These are phyloP conservation scores for Cardamine chenopodiifolia DNA, from an alignment of 345 rosid species.

Conservation along the genomic window DNA sequence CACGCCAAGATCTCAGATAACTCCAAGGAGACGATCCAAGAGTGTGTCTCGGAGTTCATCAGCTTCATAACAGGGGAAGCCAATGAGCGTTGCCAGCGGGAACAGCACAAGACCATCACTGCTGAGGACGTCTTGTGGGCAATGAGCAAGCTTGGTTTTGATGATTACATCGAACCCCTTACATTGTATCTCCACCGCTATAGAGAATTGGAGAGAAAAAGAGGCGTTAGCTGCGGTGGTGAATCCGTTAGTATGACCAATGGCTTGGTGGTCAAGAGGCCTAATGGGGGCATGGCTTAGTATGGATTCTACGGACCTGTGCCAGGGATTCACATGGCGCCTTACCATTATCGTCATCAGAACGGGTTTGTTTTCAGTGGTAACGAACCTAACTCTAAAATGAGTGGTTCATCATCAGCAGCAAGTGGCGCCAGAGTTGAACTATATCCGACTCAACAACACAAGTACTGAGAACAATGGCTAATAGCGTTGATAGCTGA, in stretches of 20 bases:
- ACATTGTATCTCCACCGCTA: slow-evolving; percentile 73
- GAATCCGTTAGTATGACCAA: slow-evolving; percentile 49
- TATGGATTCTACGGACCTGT: slow-evolving; percentile 50
- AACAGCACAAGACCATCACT: slow-evolving; percentile 94
- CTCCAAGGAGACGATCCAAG: slow-evolving; percentile 94
- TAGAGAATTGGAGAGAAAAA: slow-evolving; percentile 76
- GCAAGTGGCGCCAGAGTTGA: slow-evolving; percentile 36
- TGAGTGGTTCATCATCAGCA: slow-evolving; percentile 41
- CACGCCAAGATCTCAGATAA: slow-evolving; percentile 96
- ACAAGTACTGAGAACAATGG: slow-evolving; percentile 38
- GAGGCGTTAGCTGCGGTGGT: slow-evolving; percentile 44
- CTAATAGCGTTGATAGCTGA: slow-evolving; percentile 28
- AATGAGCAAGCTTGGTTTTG: slow-evolving; percentile 92
- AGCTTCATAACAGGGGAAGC: slow-evolving; percentile 98
- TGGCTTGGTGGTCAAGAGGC: slow-evolving; percentile 61
- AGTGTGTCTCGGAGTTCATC: slow-evolving; percentile 96
- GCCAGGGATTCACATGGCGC: slow-evolving; percentile 51
- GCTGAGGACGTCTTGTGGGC: slow-evolving; percentile 95
- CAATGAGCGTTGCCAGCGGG: slow-evolving; percentile 91
- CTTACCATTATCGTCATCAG: slow-evolving; percentile 47
- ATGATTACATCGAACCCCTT: slow-evolving; percentile 82
- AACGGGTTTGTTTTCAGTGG: slow-evolving; percentile 46
- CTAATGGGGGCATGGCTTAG: slow-evolving; percentile 42
- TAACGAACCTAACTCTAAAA: slow-evolving; percentile 25
- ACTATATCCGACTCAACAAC: slow-evolving; percentile 37